Evolutionary conservation across 495 filamentous ascomycete genomes (phyloP).

Genomic region (Pseudevernia furfuracea): DNA sequence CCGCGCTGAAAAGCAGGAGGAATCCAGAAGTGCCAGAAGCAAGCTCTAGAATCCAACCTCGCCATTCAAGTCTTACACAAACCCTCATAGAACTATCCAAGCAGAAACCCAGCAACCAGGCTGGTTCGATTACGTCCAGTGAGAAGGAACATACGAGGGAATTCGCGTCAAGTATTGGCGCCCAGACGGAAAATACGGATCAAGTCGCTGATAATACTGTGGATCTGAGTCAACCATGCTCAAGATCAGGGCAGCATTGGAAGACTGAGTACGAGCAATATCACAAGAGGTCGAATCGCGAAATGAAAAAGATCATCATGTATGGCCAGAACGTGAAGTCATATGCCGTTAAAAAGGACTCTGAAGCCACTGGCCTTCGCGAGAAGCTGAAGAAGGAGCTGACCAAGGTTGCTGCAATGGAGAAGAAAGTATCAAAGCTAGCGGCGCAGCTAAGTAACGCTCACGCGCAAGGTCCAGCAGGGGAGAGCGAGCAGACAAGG

Average conservation of each 20-base stretch:
- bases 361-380: conserved; percentile 61
- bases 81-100: conserved; percentile 26
- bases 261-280: conserved; percentile 83
- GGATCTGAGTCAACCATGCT: conserved; percentile 73
- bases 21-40: conserved; percentile 25
- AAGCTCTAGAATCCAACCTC: conserved; percentile 23
- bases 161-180: not conserved
- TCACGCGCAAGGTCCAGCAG: conserved; percentile 18
- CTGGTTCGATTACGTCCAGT: conserved; percentile 2
- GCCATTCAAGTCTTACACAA: conserved; percentile 26
- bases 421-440: conserved; percentile 52
- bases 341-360: conserved; percentile 85
- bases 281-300: conserved; percentile 65
- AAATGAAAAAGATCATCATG: conserved; percentile 70
- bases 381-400: conserved; percentile 62
- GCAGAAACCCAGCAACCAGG: conserved; percentile 6
- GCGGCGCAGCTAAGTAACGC: conserved; percentile 43
- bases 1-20: conserved; percentile 18
- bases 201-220: conserved; percentile 50
- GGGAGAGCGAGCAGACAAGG: conserved; percentile 41
- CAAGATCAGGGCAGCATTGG: conserved; percentile 87
- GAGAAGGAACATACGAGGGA: conserved; percentile 4
- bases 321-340: conserved; percentile 79
- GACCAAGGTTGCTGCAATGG: conserved; percentile 46
- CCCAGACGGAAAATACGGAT: conserved; percentile 29